Evolutionary conservation across 1,284 basidiomycete genomes (phyloP).

Genomic region (Ustanciosporium gigantosporum): DNA sequence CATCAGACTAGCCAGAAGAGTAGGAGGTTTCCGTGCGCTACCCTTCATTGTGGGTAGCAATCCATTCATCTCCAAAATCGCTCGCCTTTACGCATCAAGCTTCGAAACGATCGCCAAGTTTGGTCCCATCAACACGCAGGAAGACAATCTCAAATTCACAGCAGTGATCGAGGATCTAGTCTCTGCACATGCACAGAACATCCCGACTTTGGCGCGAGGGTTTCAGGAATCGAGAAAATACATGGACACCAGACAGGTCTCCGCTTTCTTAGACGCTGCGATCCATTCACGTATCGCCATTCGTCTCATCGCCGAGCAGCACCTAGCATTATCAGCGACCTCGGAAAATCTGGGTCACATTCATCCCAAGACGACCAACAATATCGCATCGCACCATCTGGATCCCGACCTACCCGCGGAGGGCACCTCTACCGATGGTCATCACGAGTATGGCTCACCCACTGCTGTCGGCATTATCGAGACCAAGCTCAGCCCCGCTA

Average conservation of each 20-base stretch:
- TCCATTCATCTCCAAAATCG: conserved; percentile 77
- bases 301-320: conserved; percentile 87
- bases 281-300: conserved; percentile 85
- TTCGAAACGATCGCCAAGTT: conserved; percentile 75
- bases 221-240: conserved; percentile 84
- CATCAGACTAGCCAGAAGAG: conserved; percentile 56
- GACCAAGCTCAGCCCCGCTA: conserved; percentile 59
- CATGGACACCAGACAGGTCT: conserved; percentile 76
- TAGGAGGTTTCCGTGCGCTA: conserved; percentile 55
- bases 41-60: conserved; percentile 81
- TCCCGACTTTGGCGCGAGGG: conserved; percentile 84
- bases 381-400: conserved; percentile 9
- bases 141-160: conserved; percentile 74
- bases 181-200: conserved; percentile 78
- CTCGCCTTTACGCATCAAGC: conserved; percentile 74
- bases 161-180: conserved; percentile 73
- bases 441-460: conserved; percentile 36
- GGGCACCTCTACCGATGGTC: conserved; percentile 9
- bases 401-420: conserved; percentile 29
- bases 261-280: conserved; percentile 77
- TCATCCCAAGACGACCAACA: conserved; percentile 3
- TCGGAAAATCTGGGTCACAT: conserved; percentile 7
- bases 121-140: conserved; percentile 68
- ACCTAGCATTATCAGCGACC: conserved; percentile 70
- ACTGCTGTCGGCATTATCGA: conserved; percentile 56